Conservation (phyloP, 768 basidiomycete genomes). For the Agaricus sinodeliciosus region DNA sequence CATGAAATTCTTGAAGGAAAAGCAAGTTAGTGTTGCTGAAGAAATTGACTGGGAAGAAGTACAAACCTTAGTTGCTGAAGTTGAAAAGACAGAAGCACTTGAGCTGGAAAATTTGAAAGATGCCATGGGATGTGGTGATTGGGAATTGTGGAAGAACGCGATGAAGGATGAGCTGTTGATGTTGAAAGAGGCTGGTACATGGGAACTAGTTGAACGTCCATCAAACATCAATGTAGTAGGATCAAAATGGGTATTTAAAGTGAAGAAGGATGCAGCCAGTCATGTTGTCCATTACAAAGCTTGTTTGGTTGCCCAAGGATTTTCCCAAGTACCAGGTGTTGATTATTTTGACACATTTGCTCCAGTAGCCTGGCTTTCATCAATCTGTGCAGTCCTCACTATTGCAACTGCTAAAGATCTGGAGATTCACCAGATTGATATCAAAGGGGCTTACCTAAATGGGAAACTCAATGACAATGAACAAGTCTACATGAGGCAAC, state of each 20-base stretch:
- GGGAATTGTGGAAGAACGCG: constrained; percentile 19
- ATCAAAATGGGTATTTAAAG: constrained; percentile 16
- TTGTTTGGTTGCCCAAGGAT: too few species aligned
- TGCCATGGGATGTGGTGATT: constrained; percentile 15
- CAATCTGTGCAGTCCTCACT: too few species aligned
- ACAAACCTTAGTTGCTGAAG: neutral
- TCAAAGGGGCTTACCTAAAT: too few species aligned
- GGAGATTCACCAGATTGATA: too few species aligned
- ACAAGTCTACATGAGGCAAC: too few species aligned
- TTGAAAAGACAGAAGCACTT: constrained; percentile 12
- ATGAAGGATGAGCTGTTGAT: constrained; percentile 23
- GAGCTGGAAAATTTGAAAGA: constrained; percentile 15
- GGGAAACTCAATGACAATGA: too few species aligned
- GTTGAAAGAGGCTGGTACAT: constrained; percentile 19
- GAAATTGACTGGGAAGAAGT: neutral
- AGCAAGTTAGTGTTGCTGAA: neutral
- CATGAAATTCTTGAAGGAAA: neutral
- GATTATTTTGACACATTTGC: too few species aligned
- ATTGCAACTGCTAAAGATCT: too few species aligned
- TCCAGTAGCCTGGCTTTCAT: too few species aligned
- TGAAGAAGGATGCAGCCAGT: neutral
- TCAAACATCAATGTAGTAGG: constrained; percentile 16
- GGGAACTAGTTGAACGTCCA: constrained; percentile 21
- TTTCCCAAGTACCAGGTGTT: too few species aligned
- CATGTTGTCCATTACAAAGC: too few species aligned